phyloP scores from a whole-genome alignment of 2,329 filamentous ascomycete genomes.

The Cylindrodendrum hubeiense region DNA sequence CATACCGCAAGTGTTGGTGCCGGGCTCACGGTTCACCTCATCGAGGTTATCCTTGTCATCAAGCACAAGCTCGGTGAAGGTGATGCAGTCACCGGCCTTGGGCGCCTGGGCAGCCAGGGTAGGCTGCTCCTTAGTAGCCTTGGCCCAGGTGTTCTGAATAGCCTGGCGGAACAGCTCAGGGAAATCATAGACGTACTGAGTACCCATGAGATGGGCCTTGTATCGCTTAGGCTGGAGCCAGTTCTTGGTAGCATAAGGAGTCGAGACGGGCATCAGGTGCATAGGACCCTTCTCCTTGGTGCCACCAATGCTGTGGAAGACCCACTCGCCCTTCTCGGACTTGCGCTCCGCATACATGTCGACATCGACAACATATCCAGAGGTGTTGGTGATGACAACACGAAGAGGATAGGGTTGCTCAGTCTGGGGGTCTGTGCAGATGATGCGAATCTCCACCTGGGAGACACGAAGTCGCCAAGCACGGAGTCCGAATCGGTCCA shows the following conservation, averaged over 20 bases:
- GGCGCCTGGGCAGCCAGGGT: constrained; percentile 85
- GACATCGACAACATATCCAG: constrained; percentile 96
- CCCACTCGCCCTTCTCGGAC: constrained; percentile 97
- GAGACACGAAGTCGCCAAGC: constrained; percentile 97
- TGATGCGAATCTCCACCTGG: constrained; percentile 97
- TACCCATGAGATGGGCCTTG: constrained; percentile 99
- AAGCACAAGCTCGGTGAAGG: constrained; percentile 92
- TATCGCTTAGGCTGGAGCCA: constrained; percentile 99
- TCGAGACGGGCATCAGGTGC: constrained; percentile 91
- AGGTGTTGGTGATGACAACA: constrained; percentile 98
- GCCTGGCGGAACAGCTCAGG: constrained; percentile 98
- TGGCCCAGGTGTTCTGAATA: constrained; percentile 93
- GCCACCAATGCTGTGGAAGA: constrained; percentile 97
- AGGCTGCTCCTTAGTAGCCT: constrained; percentile 79
- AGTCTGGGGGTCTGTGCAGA: constrained; percentile 91
- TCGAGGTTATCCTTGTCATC: constrained; percentile 93
- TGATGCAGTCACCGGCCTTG: constrained; percentile 88
- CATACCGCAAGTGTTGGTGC: constrained; percentile 97
- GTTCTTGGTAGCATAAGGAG: constrained; percentile 97
- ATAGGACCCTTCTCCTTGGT: constrained; percentile 95
- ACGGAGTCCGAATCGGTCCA: constrained; percentile 94
- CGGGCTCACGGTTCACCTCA: constrained; percentile 94
- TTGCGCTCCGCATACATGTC: constrained; percentile 98
- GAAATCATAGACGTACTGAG: constrained; percentile 99
- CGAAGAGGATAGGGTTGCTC: constrained; percentile 91